Evolutionary conservation across 1,139 yeast species (phyloP), one percentile per base, ranked within the genome.

Genomic region (Pichia sp.): DNA sequence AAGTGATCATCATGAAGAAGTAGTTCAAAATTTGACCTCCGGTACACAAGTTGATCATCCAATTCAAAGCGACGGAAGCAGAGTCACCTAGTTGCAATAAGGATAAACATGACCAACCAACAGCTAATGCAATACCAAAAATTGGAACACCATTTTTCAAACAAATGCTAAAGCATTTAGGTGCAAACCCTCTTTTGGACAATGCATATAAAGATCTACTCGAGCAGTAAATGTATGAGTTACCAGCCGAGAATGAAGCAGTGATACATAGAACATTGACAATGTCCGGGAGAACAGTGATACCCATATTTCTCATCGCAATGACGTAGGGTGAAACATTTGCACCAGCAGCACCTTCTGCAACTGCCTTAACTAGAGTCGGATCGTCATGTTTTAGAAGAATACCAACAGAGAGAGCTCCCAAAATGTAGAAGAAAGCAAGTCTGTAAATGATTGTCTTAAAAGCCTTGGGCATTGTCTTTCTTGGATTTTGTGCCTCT

Each of bases 1-100:
- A 71, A 10, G 69, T 67, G 37, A 70, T 56, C 40, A 61, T 52
- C 75, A 72, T 70, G 49, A 62, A 60, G 23, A 65, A 60, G 40
- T 66, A 68, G 45, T 67, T 71, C 42, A 68, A 51, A 30, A 69
- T 52, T 49, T 70, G 76, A 15, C 72, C 64, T 34, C 74, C 74
- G 3, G 77, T 71, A 49, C 69, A 62, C 42, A 71, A 57, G 44
- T 63, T 66, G 27, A 69, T 66, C 65, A 72, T 64, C 62, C 71
- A 71, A 40, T 58, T 58, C 48, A 72, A 60, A 5, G 67, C 77
- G 33, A 56, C 62, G 3, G 62, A 52, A 23, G 71, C 66, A 7
- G 62, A 47, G 8, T 41, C 28, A 11, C 69, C 69, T 38, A 65
- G 50, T 41, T 64, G 67, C 52, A 65, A 46, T 39, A 65, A 48